Percentiles rank a stretch among this genome's conserved stretches.
Conservation (phyloP, 1,284 basidiomycete species). For the Phellopilus nigrolimitatus region DNA sequence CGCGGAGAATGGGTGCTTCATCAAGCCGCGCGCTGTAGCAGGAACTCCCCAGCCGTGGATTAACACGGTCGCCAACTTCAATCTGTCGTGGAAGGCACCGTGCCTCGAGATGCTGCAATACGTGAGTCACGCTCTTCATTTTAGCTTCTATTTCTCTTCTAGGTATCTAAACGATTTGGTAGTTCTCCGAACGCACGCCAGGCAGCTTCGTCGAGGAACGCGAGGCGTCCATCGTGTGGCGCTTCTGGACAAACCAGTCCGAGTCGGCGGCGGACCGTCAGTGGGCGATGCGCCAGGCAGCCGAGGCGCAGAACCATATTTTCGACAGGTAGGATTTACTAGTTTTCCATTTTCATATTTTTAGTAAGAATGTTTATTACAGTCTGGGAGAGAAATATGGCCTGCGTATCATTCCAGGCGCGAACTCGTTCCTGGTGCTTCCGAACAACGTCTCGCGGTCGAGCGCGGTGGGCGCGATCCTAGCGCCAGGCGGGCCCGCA, state of each 20-base stretch:
- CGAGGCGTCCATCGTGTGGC: slow-evolving; percentile 80
- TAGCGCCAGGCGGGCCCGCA: slow-evolving; percentile 63
- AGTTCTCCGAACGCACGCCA: slow-evolving; percentile 88
- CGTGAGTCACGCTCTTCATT: slow-evolving; percentile 40
- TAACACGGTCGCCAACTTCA: slow-evolving; percentile 73
- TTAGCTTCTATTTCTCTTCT: neutral
- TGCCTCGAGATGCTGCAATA: slow-evolving; percentile 81
- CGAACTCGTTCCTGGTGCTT: slow-evolving; percentile 76
- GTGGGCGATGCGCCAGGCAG: slow-evolving; percentile 82
- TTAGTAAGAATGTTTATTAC: neutral
- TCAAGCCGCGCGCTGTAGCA: slow-evolving; percentile 48
- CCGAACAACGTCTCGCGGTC: slow-evolving; percentile 82
- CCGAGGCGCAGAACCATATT: slow-evolving; percentile 88
- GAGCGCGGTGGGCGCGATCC: slow-evolving; percentile 70
- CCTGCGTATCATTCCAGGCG: slow-evolving; percentile 73
- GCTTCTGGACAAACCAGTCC: slow-evolving; percentile 64
- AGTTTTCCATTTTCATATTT: slow-evolving; percentile 4
- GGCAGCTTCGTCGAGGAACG: slow-evolving; percentile 82
- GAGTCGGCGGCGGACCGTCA: slow-evolving; percentile 43
- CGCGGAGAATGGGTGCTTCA: slow-evolving; percentile 85
- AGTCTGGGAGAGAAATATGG: slow-evolving; percentile 78
- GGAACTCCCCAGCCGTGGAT: slow-evolving; percentile 48
- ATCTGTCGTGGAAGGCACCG: slow-evolving; percentile 73
- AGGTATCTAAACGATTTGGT: slow-evolving; percentile 6
- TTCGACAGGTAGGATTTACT: slow-evolving; percentile 66